Base-by-base conservation (phyloP, 1,284 basidiomycete species). In the Abortiporus biennis region DNA sequence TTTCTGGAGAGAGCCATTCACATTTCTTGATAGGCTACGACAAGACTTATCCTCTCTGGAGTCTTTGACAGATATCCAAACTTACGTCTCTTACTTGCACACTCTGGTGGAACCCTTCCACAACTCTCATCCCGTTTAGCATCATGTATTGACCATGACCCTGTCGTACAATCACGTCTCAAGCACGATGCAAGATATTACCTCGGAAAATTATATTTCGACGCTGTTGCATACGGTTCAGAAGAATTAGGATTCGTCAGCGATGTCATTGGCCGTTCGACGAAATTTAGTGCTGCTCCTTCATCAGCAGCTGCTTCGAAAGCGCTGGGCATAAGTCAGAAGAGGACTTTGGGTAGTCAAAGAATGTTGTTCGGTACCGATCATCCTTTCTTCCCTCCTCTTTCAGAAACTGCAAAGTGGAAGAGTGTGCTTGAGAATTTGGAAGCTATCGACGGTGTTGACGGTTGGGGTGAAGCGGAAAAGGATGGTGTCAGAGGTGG, bases 331-430 rank as follows among this genome's bases (percentile, higher is more conserved):
- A 32, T 40, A 19, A 30, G 22, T 19, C 48, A 47, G 44, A 54
- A 52, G 44, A 45, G 58, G 36, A 52, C 45, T 36, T 34, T 48
- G 12, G 72, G 69, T 2, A 80, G 76, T 46, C 64, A 66, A 43
- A 68, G 77, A 50, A 77, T 92, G 70, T 55, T 92, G 36, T 92
- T 89, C 54, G 89, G 90, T 6, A 92, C 90, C 15, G 90, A 92
- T 54, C 86, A 92, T 59, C 90, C 90, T 1, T 92, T 92, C 70
- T 92, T 92, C 66, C 89, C 89, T 3, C 89, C 89, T 4, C 68
- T 92, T 24, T 67, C 67, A 38, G 67, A 70, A 30, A 72, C 71
- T 31, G 80, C 80, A 49, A 86, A 78, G 54, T 91, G 90, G 90
- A 75, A 68, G 62, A 89, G 85, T 52, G 88, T 91, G 1, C 76